phyloP scores from a whole-genome alignment of 371 early-diverging fungal genomes.

The Syncephalis fuscata region DNA sequence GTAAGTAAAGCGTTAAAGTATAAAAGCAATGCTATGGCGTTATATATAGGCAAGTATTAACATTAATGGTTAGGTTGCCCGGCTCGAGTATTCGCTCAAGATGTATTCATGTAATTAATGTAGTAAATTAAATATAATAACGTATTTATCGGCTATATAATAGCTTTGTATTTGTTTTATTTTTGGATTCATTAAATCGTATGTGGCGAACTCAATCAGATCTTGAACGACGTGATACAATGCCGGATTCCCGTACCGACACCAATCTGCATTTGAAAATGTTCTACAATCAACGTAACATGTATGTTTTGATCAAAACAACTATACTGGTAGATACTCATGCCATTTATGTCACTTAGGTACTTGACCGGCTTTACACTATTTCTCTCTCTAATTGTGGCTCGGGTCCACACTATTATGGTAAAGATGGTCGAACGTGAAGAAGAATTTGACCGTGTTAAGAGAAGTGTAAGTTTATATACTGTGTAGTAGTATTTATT shows the following conservation, averaged over 20 bases:
- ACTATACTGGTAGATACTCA: too few relatives aligned
- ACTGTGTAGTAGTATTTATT: too few relatives aligned
- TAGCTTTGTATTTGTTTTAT: not conserved
- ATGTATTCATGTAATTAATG: conserved; percentile 39
- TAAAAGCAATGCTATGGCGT: not conserved
- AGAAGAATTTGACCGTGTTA: conserved; percentile 36
- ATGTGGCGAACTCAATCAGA: conserved; percentile 28
- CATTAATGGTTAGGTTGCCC: conserved; percentile 16
- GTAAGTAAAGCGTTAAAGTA: too few relatives aligned
- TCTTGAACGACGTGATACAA: conserved; percentile 7
- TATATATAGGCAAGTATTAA: conserved; percentile 4
- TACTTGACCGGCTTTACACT: conserved; percentile 78
- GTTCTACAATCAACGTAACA: conserved; percentile 83
- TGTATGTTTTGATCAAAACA: conserved; percentile 18
- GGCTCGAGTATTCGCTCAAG: conserved; percentile 29
- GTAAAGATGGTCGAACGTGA: conserved; percentile 46
- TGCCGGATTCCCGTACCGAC: conserved; percentile 28
- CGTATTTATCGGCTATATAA: too few relatives aligned
- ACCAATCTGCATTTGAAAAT: conserved; percentile 44
- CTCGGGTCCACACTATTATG: conserved; percentile 57
- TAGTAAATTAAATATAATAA: too few relatives aligned
- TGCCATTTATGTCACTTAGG: too few relatives aligned
- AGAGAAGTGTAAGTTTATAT: conserved; percentile 21
- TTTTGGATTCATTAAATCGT: conserved; percentile 47
- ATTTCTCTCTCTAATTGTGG: conserved; percentile 68